These are phyloP conservation scores for Cladophialophora chaetospira DNA, from an alignment of 2,329 filamentous ascomycete species.

Conservation along the genomic window DNA sequence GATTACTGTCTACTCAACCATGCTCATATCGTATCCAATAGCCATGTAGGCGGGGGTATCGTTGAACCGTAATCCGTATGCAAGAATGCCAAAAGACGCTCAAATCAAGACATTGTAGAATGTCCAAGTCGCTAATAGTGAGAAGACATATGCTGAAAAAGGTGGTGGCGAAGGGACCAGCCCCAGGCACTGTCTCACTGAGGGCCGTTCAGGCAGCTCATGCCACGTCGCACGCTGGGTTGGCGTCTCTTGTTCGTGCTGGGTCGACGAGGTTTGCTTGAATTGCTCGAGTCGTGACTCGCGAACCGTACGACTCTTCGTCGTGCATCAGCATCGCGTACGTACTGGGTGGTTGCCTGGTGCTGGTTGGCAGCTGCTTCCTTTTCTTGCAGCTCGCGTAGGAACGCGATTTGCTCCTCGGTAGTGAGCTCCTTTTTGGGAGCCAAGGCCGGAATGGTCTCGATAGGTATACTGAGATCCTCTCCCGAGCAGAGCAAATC, in stretches of 20 bases:
- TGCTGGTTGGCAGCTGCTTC: slow-evolving; percentile 26
- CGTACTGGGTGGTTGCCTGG: slow-evolving; percentile 8
- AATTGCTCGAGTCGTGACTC: slow-evolving; percentile 6
- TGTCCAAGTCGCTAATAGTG: not conserved
- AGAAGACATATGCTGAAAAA: not conserved
- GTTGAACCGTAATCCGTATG: slow-evolving; percentile 15
- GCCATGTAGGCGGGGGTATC: slow-evolving; percentile 22
- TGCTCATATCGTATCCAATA: slow-evolving; percentile 6
- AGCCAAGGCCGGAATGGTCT: slow-evolving; percentile 28
- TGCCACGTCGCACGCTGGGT: slow-evolving; percentile 14
- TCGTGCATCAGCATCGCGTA: slow-evolving; percentile 16
- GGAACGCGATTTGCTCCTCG: slow-evolving; percentile 33
- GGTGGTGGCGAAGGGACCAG: slow-evolving; percentile 15
- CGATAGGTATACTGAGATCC: slow-evolving; percentile 25
- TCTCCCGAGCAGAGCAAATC: slow-evolving; percentile 29
- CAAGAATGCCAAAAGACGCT: slow-evolving; percentile 13
- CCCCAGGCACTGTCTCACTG: slow-evolving; percentile 17
- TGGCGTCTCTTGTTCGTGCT: slow-evolving; percentile 24
- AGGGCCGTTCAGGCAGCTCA: slow-evolving; percentile 26
- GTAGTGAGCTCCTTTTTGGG: slow-evolving; percentile 33
- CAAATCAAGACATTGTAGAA: not conserved
- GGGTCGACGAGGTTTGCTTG: slow-evolving; percentile 28
- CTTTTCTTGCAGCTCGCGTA: slow-evolving; percentile 32
- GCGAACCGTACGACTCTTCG: slow-evolving; percentile 32
- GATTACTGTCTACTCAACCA: not conserved